phyloP scores from a whole-genome alignment of 495 filamentous ascomycete species.

The Podospora fimiseda region DNA sequence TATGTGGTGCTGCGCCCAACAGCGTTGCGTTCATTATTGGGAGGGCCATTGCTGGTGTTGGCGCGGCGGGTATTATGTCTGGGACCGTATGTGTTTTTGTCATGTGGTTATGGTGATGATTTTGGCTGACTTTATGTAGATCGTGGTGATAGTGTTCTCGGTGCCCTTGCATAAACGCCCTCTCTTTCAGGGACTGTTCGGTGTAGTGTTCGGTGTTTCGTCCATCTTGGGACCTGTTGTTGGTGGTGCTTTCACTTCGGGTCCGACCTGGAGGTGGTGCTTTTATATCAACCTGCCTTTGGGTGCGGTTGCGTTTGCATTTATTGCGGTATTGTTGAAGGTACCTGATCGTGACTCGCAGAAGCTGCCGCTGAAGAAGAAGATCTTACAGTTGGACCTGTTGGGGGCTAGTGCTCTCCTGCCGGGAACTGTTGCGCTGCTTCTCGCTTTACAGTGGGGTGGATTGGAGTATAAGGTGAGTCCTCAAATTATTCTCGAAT shows the following conservation, averaged over 20 bases:
- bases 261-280: constrained; percentile 69
- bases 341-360: constrained; percentile 34
- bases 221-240: constrained; percentile 61
- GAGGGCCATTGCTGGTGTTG: constrained; percentile 48
- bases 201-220: constrained; percentile 56
- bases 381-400: constrained; percentile 56
- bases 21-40: constrained; percentile 50
- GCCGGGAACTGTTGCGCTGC: constrained; percentile 59
- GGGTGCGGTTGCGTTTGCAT: constrained; percentile 55
- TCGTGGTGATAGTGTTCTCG: constrained; percentile 39
- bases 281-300: constrained; percentile 71
- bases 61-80: constrained; percentile 33
- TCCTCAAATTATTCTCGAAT: not conserved
- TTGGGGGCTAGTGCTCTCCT: constrained; percentile 57
- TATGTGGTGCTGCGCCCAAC: constrained; percentile 51
- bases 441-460: constrained; percentile 77
- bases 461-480: constrained; percentile 50
- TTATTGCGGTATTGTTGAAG: constrained; percentile 52
- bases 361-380: constrained; percentile 35
- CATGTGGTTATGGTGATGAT: constrained; percentile 19
- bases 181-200: constrained; percentile 34
- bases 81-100: constrained; percentile 32
- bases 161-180: constrained; percentile 44
- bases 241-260: constrained; percentile 47
- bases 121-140: constrained; percentile 19